Base-by-base conservation (phyloP, 1,139 yeast genomes). In the Saccharomyces pastorianus region DNA sequence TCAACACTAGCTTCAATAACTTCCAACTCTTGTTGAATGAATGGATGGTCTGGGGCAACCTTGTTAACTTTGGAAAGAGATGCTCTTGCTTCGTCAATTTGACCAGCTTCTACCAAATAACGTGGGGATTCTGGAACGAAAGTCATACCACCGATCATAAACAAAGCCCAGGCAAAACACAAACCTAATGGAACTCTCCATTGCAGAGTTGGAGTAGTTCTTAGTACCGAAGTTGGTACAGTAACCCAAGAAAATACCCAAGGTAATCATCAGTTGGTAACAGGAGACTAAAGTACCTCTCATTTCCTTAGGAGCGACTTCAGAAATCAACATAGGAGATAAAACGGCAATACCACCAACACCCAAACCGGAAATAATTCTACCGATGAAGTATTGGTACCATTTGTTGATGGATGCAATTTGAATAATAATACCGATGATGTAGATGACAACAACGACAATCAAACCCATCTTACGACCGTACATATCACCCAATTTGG, bases 71-170 rank as follows among this genome's bases (percentile, higher is more conserved):
- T 73, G 20, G 76, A 63, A 55, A 83, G 72, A 51, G 79, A 72
- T 27, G 64, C 59, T 70, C 76, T 77, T 46, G 93, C 93, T 54
- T 78, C 79, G 27, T 76, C 85, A 55, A 80, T 70, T 55, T 73
- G 72, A 57, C 76, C 80, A 53, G 70, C 73, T 58, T 80, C 78
- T 59, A 84, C 76, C 70, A 78, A 78, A 73, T 73, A 86, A 73
- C 95, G 80, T 64, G 95, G 90, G 49, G 91, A 82, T 71, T 86
- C 95, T 58, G 95, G 95, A 73, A 84, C 79, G 64, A 82, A 73
- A 55, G 77, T 61, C 81, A 85, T 80, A 68, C 87, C 91, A 53
- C 69, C 61, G 49, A 73, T 60, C 63, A 76, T 67, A 46, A 74
- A 57, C 51, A 69, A 52, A 28, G 77, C 76, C 76, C 77, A 76